Conservation (phyloP, 192 early-diverging fungal species). For the Cladochytrium replicatum region DNA sequence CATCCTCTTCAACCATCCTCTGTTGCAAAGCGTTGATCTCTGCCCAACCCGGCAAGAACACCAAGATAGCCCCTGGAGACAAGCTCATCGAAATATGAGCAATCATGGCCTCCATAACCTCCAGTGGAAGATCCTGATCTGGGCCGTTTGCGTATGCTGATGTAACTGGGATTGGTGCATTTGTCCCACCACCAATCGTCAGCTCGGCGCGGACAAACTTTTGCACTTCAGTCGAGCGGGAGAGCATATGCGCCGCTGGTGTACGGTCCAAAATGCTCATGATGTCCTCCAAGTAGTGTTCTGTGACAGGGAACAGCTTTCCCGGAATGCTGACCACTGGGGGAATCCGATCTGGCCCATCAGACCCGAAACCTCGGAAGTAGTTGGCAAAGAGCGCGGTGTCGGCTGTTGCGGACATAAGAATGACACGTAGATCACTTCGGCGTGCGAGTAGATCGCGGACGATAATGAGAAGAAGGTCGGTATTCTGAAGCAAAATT, state of each 20-base stretch:
- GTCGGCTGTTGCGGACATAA: conserved; percentile 64
- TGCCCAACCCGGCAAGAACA: conserved; percentile 56
- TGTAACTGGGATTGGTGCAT: conserved; percentile 29
- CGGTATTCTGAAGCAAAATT: conserved; percentile 43
- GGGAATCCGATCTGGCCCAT: neutral
- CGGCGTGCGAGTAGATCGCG: conserved; percentile 43
- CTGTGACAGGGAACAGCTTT: conserved; percentile 37
- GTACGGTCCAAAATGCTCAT: conserved; percentile 8
- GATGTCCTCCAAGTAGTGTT: conserved; percentile 56
- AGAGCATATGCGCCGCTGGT: too few species aligned
- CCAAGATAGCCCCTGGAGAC: conserved; percentile 52
- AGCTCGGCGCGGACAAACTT: conserved; percentile 8
- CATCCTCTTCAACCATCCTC: conserved; percentile 29
- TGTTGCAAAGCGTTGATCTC: conserved; percentile 59
- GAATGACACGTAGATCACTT: conserved; percentile 59
- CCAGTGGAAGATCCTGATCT: conserved; percentile 30
- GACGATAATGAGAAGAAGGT: conserved; percentile 72
- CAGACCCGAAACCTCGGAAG: conserved; percentile 47
- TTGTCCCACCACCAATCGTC: conserved; percentile 24
- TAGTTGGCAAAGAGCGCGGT: conserved; percentile 66
- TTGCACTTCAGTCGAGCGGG: neutral
- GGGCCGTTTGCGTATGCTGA: neutral
- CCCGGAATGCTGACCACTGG: conserved; percentile 53
- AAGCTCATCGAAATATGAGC: conserved; percentile 35
- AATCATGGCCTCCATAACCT: conserved; percentile 47